A percentile compares a stretch with the other conserved stretches of the same genome.
Conservation (phyloP, 129 eudicot species). For the Flaveria bidentis region DNA sequence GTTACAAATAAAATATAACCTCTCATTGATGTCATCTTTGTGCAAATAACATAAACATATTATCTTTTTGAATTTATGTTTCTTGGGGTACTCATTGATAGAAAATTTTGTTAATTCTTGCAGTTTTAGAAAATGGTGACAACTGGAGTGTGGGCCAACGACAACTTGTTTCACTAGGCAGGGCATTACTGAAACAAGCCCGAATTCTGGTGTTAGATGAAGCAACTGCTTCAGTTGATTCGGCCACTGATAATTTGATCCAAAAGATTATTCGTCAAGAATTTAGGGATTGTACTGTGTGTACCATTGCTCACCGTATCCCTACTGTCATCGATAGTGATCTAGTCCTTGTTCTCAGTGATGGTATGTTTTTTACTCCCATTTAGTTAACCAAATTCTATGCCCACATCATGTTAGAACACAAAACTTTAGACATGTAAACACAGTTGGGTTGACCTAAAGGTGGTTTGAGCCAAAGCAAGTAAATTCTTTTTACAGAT, state of each 20-base stretch:
- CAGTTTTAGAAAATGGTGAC: conserved; percentile 91
- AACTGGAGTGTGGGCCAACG: conserved; percentile 98
- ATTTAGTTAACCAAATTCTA: not conserved
- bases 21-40: not conserved
- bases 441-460: too few species aligned
- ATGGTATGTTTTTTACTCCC: conserved; percentile 51
- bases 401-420: not conserved
- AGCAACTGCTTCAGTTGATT: conserved; percentile 98
- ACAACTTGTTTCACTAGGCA: conserved; percentile 89
- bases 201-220: conserved; percentile 87
- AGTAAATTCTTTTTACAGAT: too few species aligned
- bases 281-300: conserved; percentile 77
- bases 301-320: conserved; percentile 96
- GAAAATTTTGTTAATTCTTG: conserved; percentile 15
- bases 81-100: conserved; percentile 13
- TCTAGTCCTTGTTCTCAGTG: conserved; percentile 92
- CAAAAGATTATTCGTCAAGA: conserved; percentile 85
- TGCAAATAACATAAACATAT: conserved; percentile 7
- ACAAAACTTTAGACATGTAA: too few species aligned
- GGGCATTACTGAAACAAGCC: conserved; percentile 90
- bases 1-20: not conserved
- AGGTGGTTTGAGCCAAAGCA: too few species aligned
- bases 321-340: conserved; percentile 95
- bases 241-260: conserved; percentile 85
- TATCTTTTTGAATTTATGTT: not conserved